These are phyloP conservation scores for Sanghuangporus weigelae DNA, from an alignment of 1,284 basidiomycete species.

Conservation along the genomic window DNA sequence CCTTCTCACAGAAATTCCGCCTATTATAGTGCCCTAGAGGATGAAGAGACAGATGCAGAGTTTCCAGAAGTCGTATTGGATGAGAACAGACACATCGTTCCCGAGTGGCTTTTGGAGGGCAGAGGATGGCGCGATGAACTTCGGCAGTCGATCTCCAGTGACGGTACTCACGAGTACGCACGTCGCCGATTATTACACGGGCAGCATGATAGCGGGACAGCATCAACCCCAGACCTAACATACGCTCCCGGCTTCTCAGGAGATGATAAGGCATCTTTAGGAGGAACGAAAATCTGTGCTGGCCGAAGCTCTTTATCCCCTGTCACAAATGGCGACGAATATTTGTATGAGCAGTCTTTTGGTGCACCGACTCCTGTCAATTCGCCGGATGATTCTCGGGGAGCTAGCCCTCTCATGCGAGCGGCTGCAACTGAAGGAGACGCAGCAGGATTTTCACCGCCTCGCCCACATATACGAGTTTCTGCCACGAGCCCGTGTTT, in stretches of 20 bases:
- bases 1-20: slow-evolving; percentile 1
- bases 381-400: slow-evolving; percentile 36
- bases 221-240: slow-evolving; percentile 60
- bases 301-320: slow-evolving; percentile 37
- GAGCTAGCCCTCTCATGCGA: slow-evolving; percentile 15
- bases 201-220: slow-evolving; percentile 33
- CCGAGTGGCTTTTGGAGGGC: slow-evolving; percentile 82
- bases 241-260: slow-evolving; percentile 15
- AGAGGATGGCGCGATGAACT: slow-evolving; percentile 41
- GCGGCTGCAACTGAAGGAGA: slow-evolving; percentile 5
- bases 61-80: slow-evolving; percentile 89
- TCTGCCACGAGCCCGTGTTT: slow-evolving; percentile 13
- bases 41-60: slow-evolving; percentile 51
- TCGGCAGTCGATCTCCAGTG: slow-evolving; percentile 39
- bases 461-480: slow-evolving; percentile 1
- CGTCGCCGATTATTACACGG: slow-evolving; percentile 22
- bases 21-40: slow-evolving; percentile 20
- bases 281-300: background rate
- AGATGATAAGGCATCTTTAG: background rate
- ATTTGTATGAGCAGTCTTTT: slow-evolving; percentile 30
- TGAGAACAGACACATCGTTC: slow-evolving; percentile 92
- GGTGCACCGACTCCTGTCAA: slow-evolving; percentile 34
- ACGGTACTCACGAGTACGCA: slow-evolving; percentile 19
- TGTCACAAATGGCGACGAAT: slow-evolving; percentile 25
- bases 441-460: background rate